Conservation (phyloP, 2,329 filamentous ascomycete genomes). For the Colletotrichum lentis region DNA sequence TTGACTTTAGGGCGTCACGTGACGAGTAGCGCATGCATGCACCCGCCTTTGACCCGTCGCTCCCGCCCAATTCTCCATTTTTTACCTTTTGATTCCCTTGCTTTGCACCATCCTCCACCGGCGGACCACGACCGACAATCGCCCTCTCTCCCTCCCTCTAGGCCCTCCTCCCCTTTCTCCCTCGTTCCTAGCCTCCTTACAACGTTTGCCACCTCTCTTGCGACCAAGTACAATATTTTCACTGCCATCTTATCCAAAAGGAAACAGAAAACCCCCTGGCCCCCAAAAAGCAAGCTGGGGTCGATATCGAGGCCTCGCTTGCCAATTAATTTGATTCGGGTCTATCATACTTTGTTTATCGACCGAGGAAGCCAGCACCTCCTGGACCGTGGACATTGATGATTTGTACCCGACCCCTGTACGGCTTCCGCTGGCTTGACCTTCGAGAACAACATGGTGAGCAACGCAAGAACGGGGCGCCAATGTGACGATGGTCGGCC, state of each 20-base stretch:
- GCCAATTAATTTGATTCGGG: no score
- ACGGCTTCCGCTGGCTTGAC: constrained; percentile 1
- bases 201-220: neutral
- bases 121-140: constrained; percentile 1
- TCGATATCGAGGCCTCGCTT: no score
- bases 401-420: neutral
- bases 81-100: constrained; percentile 33
- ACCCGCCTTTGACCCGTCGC: constrained; percentile 35
- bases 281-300: no score
- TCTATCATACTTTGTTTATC: no score
- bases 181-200: neutral
- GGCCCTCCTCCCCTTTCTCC: no score
- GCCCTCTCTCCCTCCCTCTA: neutral
- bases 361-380: no score
- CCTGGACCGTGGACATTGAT: neutral
- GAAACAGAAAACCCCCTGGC: no score
- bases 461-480: constrained; percentile 11
- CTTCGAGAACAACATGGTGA: constrained; percentile 10
- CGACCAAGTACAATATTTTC: no score
- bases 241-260: no score
- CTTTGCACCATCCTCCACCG: constrained; percentile 25
- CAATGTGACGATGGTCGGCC: neutral
- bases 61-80: constrained; percentile 33
- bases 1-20: constrained; percentile 33
- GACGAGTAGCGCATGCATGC: constrained; percentile 33